These are phyloP conservation scores for Samsoniella hepiali DNA, from an alignment of 2,329 filamentous ascomycete species.

Conservation along the genomic window DNA sequence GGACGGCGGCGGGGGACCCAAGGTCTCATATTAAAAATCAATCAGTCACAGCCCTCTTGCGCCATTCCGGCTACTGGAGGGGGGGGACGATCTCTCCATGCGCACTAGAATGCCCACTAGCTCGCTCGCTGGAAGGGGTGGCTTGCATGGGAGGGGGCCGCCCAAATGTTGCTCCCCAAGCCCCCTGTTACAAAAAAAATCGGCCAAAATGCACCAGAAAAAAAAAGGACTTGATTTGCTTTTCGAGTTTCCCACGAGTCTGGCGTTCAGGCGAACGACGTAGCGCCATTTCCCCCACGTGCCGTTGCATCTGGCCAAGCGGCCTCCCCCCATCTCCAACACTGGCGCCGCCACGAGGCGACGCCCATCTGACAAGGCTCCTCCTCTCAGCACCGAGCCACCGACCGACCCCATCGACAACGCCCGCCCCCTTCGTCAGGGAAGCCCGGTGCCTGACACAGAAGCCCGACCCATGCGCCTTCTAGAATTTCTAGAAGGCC, in stretches of 20 bases:
- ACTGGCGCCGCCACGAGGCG: no score
- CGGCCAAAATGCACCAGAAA: no score
- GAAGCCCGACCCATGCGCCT: background rate
- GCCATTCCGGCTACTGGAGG: constrained; percentile 9
- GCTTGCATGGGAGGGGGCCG: background rate
- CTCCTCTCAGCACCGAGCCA: background rate
- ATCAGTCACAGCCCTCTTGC: constrained; percentile 2
- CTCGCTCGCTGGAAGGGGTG: background rate
- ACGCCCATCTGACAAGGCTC: background rate
- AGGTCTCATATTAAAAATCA: constrained; percentile 4
- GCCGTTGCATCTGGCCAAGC: background rate
- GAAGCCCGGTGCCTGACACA: background rate
- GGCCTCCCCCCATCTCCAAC: background rate
- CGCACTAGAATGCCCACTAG: background rate
- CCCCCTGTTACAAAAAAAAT: background rate
- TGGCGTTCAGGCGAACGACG: background rate
- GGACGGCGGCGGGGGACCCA: background rate
- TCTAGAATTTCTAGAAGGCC: constrained; percentile 7
- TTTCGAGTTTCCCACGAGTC: background rate
- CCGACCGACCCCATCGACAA: no score
- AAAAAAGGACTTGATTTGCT: no score
- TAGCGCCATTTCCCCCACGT: constrained; percentile 7
- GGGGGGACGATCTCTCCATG: background rate
- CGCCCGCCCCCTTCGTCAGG: background rate
- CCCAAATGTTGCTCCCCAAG: background rate